These are phyloP conservation scores for Babesia ovis DNA, from an alignment of 169 alveolate species.

Conservation along the genomic window DNA sequence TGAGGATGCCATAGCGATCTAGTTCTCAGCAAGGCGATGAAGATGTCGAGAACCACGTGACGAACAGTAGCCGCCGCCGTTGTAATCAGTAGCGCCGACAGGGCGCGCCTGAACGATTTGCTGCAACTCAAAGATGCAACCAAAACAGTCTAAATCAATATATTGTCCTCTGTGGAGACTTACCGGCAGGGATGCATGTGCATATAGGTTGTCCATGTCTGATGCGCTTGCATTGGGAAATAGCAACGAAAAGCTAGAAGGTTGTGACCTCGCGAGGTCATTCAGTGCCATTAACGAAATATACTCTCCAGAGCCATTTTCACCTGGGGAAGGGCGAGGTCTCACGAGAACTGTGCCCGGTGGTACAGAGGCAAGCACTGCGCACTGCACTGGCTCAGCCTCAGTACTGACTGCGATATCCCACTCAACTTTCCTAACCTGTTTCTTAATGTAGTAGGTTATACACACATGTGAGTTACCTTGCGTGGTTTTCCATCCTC, in stretches of 20 bases:
- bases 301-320: conserved; percentile 10
- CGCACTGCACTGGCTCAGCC: conserved; percentile 33
- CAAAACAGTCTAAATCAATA: conserved; percentile 40
- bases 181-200: conserved; percentile 61
- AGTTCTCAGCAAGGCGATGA: conserved; percentile 25
- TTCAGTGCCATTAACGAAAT: conserved; percentile 47
- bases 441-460: not conserved
- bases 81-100: conserved; percentile 16
- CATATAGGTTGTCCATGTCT: conserved; percentile 43
- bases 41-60: conserved; percentile 37
- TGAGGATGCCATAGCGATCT: conserved; percentile 53
- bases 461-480: not conserved
- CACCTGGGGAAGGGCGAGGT: conserved; percentile 16
- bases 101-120: not conserved
- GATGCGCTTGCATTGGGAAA: conserved; percentile 31
- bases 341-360: conserved; percentile 59
- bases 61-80: conserved; percentile 15
- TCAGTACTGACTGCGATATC: conserved; percentile 32
- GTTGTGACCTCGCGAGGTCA: conserved; percentile 26
- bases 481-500: not conserved
- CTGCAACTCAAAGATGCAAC: conserved; percentile 13
- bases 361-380: conserved; percentile 56
- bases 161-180: not conserved
- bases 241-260: conserved; percentile 25
- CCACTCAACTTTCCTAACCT: conserved; percentile 8